phyloP scores from a whole-genome alignment of 768 basidiomycete species.

The Podaxis sp. region DNA sequence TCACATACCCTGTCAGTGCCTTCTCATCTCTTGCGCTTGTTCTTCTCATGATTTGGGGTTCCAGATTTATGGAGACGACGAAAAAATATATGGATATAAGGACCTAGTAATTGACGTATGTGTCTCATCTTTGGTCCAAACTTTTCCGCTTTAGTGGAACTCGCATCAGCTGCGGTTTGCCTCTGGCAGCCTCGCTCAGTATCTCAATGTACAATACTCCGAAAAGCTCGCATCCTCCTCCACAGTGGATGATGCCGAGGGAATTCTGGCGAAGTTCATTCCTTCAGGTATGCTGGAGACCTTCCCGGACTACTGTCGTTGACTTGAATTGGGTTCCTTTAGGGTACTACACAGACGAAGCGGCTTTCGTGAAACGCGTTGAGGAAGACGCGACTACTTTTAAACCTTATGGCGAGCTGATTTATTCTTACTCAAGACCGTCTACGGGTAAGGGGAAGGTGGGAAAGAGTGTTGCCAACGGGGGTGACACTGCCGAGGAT shows the following conservation, averaged over 20 bases:
- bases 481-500: conserved; percentile 29
- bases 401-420: conserved; percentile 68
- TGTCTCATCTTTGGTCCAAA: background rate
- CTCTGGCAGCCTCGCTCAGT: conserved; percentile 81
- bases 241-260: conserved; percentile 86
- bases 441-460: conserved; percentile 55
- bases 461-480: conserved; percentile 22
- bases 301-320: background rate
- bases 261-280: conserved; percentile 70
- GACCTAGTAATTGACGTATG: conserved; percentile 80
- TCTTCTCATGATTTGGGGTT: background rate
- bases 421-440: conserved; percentile 73
- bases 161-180: conserved; percentile 68
- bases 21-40: background rate
- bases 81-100: conserved; percentile 93
- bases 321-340: background rate
- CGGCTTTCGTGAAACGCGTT: conserved; percentile 63
- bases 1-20: conserved; percentile 84
- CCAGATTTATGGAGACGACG: conserved; percentile 93
- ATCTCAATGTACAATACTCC: conserved; percentile 63
- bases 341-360: conserved; percentile 72
- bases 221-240: conserved; percentile 59
- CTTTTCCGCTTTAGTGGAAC: background rate
- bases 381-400: conserved; percentile 77
- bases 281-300: conserved; percentile 49